Evolutionary conservation across 768 basidiomycete genomes (phyloP).

Genomic region (Rhodotorula kratochvilovae): DNA sequence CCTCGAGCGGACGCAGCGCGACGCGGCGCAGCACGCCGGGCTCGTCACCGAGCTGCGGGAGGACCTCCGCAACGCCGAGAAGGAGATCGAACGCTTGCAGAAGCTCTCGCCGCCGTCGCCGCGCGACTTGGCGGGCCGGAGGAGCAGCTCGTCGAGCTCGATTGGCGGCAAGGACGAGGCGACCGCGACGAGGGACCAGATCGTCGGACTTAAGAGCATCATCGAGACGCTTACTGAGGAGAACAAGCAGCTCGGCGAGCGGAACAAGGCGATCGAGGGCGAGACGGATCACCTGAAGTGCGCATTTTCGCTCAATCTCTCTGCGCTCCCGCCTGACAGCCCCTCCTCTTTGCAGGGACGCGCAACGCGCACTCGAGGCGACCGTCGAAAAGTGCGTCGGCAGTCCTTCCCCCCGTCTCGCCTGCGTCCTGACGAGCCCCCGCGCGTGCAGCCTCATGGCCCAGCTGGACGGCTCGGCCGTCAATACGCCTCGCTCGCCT

Average conservation of each 20-base stretch:
- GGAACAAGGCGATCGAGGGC: slow-evolving; percentile 69
- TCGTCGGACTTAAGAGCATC: slow-evolving; percentile 80
- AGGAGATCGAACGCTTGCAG: slow-evolving; percentile 39
- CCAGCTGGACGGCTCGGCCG: slow-evolving; percentile 16
- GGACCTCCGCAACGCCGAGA: slow-evolving; percentile 42
- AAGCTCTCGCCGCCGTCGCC: background rate
- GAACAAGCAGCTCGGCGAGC: slow-evolving; percentile 63
- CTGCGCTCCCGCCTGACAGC: background rate
- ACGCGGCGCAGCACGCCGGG: background rate
- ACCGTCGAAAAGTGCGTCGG: slow-evolving; percentile 59
- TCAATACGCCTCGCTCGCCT: background rate
- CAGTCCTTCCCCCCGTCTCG: too few species aligned
- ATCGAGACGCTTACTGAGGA: slow-evolving; percentile 84
- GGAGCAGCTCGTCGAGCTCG: slow-evolving; percentile 24
- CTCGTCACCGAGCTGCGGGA: slow-evolving; percentile 30
- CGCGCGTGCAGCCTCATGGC: slow-evolving; percentile 26
- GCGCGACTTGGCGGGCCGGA: background rate
- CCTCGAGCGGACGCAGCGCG: slow-evolving; percentile 35
- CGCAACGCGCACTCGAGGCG: slow-evolving; percentile 70
- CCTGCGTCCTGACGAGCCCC: background rate
- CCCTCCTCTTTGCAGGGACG: slow-evolving; percentile 52
- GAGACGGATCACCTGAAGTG: slow-evolving; percentile 48
- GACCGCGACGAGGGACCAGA: slow-evolving; percentile 56
- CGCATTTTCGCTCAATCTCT: background rate
- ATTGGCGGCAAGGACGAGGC: slow-evolving; percentile 39